Evolutionary conservation across 805 yeast species (phyloP).

Genomic region (Ogataea allantospora): DNA sequence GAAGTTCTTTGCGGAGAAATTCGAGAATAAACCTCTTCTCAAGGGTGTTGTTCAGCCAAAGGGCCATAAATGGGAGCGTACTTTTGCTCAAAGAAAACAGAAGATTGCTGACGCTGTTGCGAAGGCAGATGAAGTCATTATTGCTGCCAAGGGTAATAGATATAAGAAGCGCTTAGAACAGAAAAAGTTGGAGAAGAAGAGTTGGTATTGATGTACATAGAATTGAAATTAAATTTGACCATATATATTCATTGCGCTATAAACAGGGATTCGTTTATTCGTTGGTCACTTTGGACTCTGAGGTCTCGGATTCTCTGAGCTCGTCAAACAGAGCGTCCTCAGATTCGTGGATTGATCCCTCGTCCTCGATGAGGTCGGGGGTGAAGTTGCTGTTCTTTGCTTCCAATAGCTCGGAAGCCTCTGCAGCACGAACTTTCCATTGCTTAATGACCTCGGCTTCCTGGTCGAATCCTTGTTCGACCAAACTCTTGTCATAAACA

Average conservation of each 20-base stretch:
- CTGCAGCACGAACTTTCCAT: slow-evolving; percentile 73
- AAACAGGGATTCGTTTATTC: slow-evolving; percentile 9
- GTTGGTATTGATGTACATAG: slow-evolving; percentile 35
- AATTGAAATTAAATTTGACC: not conserved
- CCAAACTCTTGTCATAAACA: slow-evolving; percentile 55
- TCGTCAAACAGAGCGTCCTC: slow-evolving; percentile 27
- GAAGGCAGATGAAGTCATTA: slow-evolving; percentile 63
- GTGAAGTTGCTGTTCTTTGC: slow-evolving; percentile 40
- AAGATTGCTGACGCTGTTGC: slow-evolving; percentile 65
- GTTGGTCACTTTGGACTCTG: not conserved
- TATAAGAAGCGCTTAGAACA: slow-evolving; percentile 44
- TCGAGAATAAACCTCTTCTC: slow-evolving; percentile 64
- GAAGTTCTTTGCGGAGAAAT: slow-evolving; percentile 77
- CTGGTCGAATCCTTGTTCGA: slow-evolving; percentile 64
- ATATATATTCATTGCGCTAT: slow-evolving; percentile 8
- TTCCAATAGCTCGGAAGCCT: slow-evolving; percentile 53
- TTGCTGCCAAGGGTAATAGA: slow-evolving; percentile 60
- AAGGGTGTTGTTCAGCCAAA: slow-evolving; percentile 76
- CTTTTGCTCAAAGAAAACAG: slow-evolving; percentile 53
- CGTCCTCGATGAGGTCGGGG: slow-evolving; percentile 27
- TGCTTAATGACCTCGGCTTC: slow-evolving; percentile 70
- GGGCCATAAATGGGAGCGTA: slow-evolving; percentile 79
- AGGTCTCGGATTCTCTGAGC: slow-evolving; percentile 9
- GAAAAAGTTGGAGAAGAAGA: slow-evolving; percentile 36
- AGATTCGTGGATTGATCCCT: slow-evolving; percentile 12